phyloP scores from a whole-genome alignment of 2,329 filamentous ascomycete genomes.

The Monilinia fructicola region DNA sequence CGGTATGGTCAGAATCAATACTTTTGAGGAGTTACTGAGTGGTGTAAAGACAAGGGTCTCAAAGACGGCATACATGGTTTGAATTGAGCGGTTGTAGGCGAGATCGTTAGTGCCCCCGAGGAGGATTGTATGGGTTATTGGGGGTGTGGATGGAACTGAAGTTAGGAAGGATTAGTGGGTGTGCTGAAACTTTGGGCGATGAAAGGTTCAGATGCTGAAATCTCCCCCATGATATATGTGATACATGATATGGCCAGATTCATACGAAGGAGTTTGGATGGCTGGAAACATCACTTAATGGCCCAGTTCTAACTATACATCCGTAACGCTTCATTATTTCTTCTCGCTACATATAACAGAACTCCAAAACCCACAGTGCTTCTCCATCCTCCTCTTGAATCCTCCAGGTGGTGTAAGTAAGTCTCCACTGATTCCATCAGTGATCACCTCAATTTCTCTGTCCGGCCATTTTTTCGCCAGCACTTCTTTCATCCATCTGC shows the following conservation, averaged over 20 bases:
- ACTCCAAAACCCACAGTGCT: conserved; percentile 24
- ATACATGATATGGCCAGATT: neutral
- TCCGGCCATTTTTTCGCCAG: conserved; percentile 48
- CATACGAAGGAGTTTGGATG: neutral
- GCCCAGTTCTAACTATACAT: neutral
- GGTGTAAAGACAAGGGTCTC: conserved; percentile 50
- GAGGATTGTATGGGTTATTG: conserved; percentile 54
- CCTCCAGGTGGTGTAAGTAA: conserved; percentile 24
- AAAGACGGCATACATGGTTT: conserved; percentile 50
- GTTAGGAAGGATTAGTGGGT: too few relatives aligned
- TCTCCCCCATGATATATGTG: neutral
- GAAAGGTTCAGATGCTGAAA: conserved; percentile 34
- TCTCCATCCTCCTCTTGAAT: conserved; percentile 28
- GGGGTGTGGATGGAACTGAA: conserved; percentile 14
- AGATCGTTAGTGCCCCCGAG: conserved; percentile 67
- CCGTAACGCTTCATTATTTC: neutral
- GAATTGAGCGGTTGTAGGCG: conserved; percentile 42
- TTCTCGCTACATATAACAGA: neutral
- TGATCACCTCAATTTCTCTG: conserved; percentile 29
- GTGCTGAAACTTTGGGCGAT: conserved; percentile 40
- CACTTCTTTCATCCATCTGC: conserved; percentile 47
- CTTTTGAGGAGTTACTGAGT: conserved; percentile 50
- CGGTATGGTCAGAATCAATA: conserved; percentile 63
- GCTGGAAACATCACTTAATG: neutral
- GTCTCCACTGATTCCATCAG: conserved; percentile 33